Evolutionary conservation across 2,329 filamentous ascomycete species (phyloP).

Genomic region (Aspergillus hortae): DNA sequence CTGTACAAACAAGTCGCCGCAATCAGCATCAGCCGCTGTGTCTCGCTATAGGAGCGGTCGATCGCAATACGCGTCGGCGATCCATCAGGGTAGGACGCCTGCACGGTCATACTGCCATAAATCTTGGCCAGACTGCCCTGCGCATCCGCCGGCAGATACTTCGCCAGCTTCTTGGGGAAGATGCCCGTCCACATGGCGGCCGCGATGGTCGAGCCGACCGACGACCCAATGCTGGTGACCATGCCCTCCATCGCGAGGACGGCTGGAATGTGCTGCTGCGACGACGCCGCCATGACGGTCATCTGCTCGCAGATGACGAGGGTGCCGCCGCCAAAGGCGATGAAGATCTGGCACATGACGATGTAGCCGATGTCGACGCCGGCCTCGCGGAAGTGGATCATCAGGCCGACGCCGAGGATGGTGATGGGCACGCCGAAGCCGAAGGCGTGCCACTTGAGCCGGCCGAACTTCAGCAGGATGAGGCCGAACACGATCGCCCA

Average conservation of each 20-base stretch:
- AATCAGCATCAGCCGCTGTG: slow-evolving; percentile 30
- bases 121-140: slow-evolving; percentile 19
- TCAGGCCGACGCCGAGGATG: slow-evolving; percentile 51
- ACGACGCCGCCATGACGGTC: slow-evolving; percentile 55
- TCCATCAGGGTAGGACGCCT: slow-evolving; percentile 27
- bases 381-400: slow-evolving; percentile 55
- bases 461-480: slow-evolving; percentile 48
- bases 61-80: slow-evolving; percentile 27
- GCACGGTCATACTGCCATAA: slow-evolving; percentile 23
- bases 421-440: slow-evolving; percentile 52
- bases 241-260: slow-evolving; percentile 36
- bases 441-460: slow-evolving; percentile 50
- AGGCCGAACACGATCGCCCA: slow-evolving; percentile 49
- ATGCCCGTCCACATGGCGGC: slow-evolving; percentile 56
- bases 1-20: slow-evolving; percentile 25
- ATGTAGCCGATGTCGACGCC: slow-evolving; percentile 49
- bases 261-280: slow-evolving; percentile 52
- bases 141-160: slow-evolving; percentile 41
- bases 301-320: slow-evolving; percentile 56
- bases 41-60: slow-evolving; percentile 29
- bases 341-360: slow-evolving; percentile 55
- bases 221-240: slow-evolving; percentile 32
- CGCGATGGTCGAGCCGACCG: slow-evolving; percentile 31
- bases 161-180: slow-evolving; percentile 47
- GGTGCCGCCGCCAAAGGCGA: slow-evolving; percentile 53